Conservation (phyloP, 768 basidiomycete species). For the Boletellus sp. region DNA sequence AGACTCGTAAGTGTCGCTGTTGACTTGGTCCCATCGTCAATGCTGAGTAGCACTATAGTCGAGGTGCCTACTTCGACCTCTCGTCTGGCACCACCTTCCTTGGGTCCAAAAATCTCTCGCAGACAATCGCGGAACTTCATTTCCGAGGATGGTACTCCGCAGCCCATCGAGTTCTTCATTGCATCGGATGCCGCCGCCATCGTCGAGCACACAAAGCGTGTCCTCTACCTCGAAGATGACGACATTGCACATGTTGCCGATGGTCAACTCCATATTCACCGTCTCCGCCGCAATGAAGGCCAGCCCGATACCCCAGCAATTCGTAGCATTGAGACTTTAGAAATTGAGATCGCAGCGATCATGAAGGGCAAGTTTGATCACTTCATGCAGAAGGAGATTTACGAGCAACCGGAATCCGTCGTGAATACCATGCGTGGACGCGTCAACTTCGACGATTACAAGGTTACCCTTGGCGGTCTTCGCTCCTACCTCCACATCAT, state of each 20-base stretch:
- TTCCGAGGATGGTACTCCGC: constrained; percentile 96
- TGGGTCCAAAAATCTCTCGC: constrained; percentile 76
- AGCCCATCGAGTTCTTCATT: constrained; percentile 99
- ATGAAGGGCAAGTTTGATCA: constrained; percentile 99
- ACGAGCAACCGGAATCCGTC: constrained; percentile 97
- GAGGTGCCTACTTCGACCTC: constrained; percentile 51
- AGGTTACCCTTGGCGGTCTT: constrained; percentile 91
- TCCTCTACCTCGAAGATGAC: constrained; percentile 97
- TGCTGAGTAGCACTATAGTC: constrained; percentile 24
- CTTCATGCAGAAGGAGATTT: constrained; percentile 99
- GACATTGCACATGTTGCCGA: constrained; percentile 97
- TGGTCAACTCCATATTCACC: constrained; percentile 98
- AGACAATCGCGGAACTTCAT: constrained; percentile 98
- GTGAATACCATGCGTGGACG: constrained; percentile 99
- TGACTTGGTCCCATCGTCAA: neutral
- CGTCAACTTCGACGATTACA: constrained; percentile 93
- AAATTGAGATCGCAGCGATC: constrained; percentile 98
- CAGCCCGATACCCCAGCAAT: constrained; percentile 58
- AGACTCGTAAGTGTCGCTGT: constrained; percentile 36
- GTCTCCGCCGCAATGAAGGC: constrained; percentile 84
- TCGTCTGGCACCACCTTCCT: constrained; percentile 62
- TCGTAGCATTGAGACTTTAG: constrained; percentile 95
- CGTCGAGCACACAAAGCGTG: constrained; percentile 98
- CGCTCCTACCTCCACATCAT: constrained; percentile 95
- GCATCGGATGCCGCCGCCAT: constrained; percentile 96